Evolutionary conservation across 441 rosid genomes (phyloP), one percentile per base, ranked within the genome.

Genomic region (Brassica hybrid): DNA sequence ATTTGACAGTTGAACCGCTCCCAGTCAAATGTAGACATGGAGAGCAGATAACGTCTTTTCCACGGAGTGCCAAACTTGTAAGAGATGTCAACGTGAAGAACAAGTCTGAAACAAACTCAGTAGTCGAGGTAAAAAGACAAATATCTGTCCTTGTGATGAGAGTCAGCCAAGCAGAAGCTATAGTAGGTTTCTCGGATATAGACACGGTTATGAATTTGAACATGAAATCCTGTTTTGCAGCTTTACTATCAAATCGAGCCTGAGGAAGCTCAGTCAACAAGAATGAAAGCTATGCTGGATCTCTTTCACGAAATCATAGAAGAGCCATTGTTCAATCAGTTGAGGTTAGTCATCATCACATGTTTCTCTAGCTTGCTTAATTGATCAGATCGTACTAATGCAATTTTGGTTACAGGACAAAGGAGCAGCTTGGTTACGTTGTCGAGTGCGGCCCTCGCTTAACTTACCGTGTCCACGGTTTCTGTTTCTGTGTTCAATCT

Each of bases 391-490:
- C 0, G 19, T 38, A 56, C 1, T 14, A 34, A 13, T 43, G 45
- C 21, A 1, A 65, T 21, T 65, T 50, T 71, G 77, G 66, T 66
- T 70, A 73, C 56, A 96, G 99, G 91, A 96, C 99, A 62, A 89
- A 92, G 86, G 99, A 93, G 86, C 98, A 96, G 88, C 97, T 96
- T 66, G 98, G 99, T 74, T 96, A 93, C 83, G 90, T 85, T 77
- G 99, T 96, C 50, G 86, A 93, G 78, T 84, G 96, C 76, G 87
- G 97, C 81, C 97, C 96, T 71, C 84, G 89, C 21, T 74, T 88
- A 69, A 93, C 91, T 1, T 93, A 88, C 38, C 89, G 92, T 6
- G 72, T 91, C 76, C 85, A 88, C 56, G 98, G 99, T 34, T 93
- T 90, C 79, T 94, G 96, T 81, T 91, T 92, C 86, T 85, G 89